Evolutionary conservation across 1,284 basidiomycete genomes (phyloP).

Genomic region (Irpex sp.): DNA sequence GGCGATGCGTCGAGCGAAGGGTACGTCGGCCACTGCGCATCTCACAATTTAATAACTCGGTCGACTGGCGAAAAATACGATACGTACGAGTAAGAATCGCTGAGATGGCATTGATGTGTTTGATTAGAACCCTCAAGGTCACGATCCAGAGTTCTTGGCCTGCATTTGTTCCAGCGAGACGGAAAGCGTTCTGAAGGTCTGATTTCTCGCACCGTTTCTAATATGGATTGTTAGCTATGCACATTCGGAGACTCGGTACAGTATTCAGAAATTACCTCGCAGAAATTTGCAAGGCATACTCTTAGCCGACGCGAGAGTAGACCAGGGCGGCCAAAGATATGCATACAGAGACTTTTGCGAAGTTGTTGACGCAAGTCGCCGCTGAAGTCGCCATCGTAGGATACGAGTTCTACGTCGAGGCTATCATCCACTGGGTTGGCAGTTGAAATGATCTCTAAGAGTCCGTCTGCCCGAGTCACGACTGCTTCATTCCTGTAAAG

Average conservation of each 20-base stretch:
- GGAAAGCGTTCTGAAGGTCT: slow-evolving; percentile 30
- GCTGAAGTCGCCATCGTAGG: slow-evolving; percentile 24
- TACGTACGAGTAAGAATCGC: slow-evolving; percentile 42
- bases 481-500: slow-evolving; percentile 32
- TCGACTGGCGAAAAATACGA: not conserved
- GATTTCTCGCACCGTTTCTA: slow-evolving; percentile 35
- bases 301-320: slow-evolving; percentile 51
- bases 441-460: slow-evolving; percentile 43
- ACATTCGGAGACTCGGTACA: not conserved
- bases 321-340: slow-evolving; percentile 59
- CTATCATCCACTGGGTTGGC: slow-evolving; percentile 29
- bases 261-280: slow-evolving; percentile 46
- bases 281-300: slow-evolving; percentile 56
- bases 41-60: slow-evolving; percentile 4
- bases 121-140: slow-evolving; percentile 51
- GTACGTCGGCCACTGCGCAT: slow-evolving; percentile 48
- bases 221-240: not conserved
- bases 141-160: slow-evolving; percentile 50
- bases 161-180: slow-evolving; percentile 44
- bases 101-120: slow-evolving; percentile 48
- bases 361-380: slow-evolving; percentile 39
- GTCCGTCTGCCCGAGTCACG: slow-evolving; percentile 31
- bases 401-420: slow-evolving; percentile 26
- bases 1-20: slow-evolving; percentile 53
- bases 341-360: slow-evolving; percentile 43